Base-by-base conservation (phyloP, 331 rosid genomes). In the Pyrus hybrid region DNA sequence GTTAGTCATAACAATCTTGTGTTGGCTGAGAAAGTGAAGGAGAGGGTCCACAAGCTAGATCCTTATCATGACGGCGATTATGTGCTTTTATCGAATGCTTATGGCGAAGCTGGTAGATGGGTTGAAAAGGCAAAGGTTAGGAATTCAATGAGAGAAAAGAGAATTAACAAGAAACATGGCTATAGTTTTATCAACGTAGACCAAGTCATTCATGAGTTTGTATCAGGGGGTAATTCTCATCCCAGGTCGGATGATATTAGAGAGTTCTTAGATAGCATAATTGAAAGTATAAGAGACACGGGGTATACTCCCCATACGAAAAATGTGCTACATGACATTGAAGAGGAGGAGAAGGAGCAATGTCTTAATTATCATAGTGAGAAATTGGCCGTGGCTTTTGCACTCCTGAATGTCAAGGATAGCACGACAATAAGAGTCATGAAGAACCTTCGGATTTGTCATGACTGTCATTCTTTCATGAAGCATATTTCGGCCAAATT, bases 391-490 rank as follows among this genome's bases (percentile, higher is more conserved):
- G 93, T 91, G 82, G 91, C 90, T 75, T 91, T 76, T 73, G 75
- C 87, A 28, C 90, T 91, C 77, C 83, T 91, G 80, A 79, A 70
- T 81, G 77, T 80, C 35, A 81, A 80, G 72, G 87, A 88, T 79
- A 87, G 79, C 63, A 80, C 62, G 81, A 79, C 81, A 58, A 79
- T 88, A 53, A 87, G 88, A 81, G 69, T 88, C 82, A 83, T 87
- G 78, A 87, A 91, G 83, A 91, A 88, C 73, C 89, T 91, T 60
- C 82, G 91, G 64, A 87, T 88, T 72, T 91, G 93, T 64, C 25
- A 61, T 67, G 97, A 91, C 68, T 91, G 97, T 66, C 94, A 89
- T 84, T 79, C 76, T 21, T 91, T 91, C 85, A 88, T 91, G 92
- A 89, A 91, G 85, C 87, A 87, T 76, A 79, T 83, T 84, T 86